phyloP scores from a whole-genome alignment of 2,329 filamentous ascomycete genomes.

The Hypoxylon sp. region DNA sequence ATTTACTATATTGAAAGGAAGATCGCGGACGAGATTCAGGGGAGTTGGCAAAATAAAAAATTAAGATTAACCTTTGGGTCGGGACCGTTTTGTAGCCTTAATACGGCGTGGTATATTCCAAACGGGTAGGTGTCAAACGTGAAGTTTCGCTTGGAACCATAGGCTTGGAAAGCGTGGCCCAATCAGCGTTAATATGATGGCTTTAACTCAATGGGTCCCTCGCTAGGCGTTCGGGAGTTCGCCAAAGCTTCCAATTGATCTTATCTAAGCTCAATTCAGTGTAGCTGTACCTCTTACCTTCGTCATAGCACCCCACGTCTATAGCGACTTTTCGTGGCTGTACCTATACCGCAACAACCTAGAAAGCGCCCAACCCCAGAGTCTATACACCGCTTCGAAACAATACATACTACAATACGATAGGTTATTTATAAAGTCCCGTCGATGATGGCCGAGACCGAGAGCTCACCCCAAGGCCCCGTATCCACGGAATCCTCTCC shows the following conservation, averaged over 20 bases:
- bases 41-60: neutral
- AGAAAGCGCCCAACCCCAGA: neutral
- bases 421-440: conserved; percentile 10
- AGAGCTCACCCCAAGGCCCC: conserved; percentile 35
- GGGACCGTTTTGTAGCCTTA: conserved; percentile 27
- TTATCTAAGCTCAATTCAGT: conserved; percentile 32
- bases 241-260: conserved; percentile 17
- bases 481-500: conserved; percentile 42
- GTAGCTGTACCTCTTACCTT: conserved; percentile 3
- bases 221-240: conserved; percentile 19
- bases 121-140: conserved; percentile 36
- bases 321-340: neutral
- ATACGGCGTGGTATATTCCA: conserved; percentile 35
- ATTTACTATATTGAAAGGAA: conserved; percentile 6
- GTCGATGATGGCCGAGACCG: conserved; percentile 48
- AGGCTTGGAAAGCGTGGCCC: conserved; percentile 33
- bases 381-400: neutral
- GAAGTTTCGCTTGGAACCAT: conserved; percentile 32
- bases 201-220: conserved; percentile 23
- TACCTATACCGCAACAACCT: conserved; percentile 3
- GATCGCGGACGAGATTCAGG: conserved; percentile 13
- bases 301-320: conserved; percentile 31
- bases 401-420: neutral
- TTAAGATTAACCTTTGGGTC: conserved; percentile 4
- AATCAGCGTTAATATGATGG: conserved; percentile 30